Conservation (phyloP, 495 filamentous ascomycete genomes). For the Penicillium antarcticum region DNA sequence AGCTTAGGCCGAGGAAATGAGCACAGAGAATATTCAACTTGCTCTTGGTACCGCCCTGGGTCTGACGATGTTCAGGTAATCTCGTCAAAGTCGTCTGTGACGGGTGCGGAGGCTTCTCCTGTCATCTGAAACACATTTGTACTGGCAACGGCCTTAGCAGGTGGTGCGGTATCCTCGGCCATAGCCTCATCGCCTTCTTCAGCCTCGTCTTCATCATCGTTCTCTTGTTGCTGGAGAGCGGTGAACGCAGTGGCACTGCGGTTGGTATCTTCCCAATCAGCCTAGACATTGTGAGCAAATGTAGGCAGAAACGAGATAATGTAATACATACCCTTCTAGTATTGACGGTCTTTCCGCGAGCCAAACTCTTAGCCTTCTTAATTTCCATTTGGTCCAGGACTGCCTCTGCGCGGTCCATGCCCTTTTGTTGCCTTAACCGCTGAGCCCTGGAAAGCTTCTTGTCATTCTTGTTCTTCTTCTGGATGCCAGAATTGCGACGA, state of each 20-base stretch:
- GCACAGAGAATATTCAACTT: slow-evolving; percentile 5
- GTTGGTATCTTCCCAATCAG: slow-evolving; percentile 43
- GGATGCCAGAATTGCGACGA: slow-evolving; percentile 57
- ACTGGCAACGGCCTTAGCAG: slow-evolving; percentile 13
- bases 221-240: slow-evolving; percentile 23
- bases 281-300: slow-evolving; percentile 28
- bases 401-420: slow-evolving; percentile 68
- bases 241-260: slow-evolving; percentile 29
- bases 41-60: not conserved
- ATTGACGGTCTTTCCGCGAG: slow-evolving; percentile 55
- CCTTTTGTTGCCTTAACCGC: slow-evolving; percentile 64
- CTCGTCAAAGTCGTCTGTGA: slow-evolving; percentile 29
- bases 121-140: slow-evolving; percentile 12
- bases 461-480: slow-evolving; percentile 63
- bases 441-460: slow-evolving; percentile 61
- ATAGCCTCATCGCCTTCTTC: slow-evolving; percentile 31
- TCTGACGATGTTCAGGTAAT: slow-evolving; percentile 37
- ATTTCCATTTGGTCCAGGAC: slow-evolving; percentile 65
- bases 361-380: slow-evolving; percentile 67
- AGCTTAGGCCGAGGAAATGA: slow-evolving; percentile 50
- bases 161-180: slow-evolving; percentile 24
- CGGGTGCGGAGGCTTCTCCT: slow-evolving; percentile 7
- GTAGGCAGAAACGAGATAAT: not conserved
- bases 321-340: slow-evolving; percentile 33
- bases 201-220: slow-evolving; percentile 18